Evolutionary conservation across 2,329 filamentous ascomycete genomes (phyloP), one percentile per base, ranked within the genome.

Genomic region (Aspergillus alliaceus): DNA sequence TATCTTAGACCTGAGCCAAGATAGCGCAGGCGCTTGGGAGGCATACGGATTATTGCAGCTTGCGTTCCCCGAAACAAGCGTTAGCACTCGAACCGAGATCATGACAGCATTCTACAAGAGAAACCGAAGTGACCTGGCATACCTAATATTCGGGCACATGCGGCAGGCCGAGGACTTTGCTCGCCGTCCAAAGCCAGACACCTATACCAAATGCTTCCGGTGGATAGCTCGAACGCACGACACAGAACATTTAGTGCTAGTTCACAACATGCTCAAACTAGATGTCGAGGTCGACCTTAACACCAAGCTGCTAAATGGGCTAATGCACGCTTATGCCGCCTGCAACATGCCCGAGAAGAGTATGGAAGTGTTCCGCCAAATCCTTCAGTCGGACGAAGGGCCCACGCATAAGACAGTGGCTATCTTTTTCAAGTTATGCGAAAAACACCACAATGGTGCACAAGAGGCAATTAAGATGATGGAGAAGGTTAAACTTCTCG

Each of bases 201-300:
- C 89, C 5, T 99, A 99, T 69, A 83, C 90, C 3, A 77, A 82
- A 32, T 93, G 88, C 60, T 88, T 98, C 56, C 84, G 90, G 58
- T 90, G 91, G 2, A 84, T 96, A 24, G 87, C 88, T 3, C 77
- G 78, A 29, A 80, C 80, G 8, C 76, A 73, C 14, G 86, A 90
- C 65, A 68, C 76, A 1, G 86, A 90, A 55, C 86, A 86, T 40
- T 77, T 97, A 20, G 85, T 86, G 57, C 85, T 89, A 60, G 84
- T 96, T 2, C 90, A 96, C 77, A 96, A 97, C 70, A 93, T 96
- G 85, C 82, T 97, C 64, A 98, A 96, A 77, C 87, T 97, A 72
- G 95, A 99, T 72, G 83, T 87, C n/a, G 84, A 85, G 40, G 82
- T 98, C 35, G 86, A 93, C 64, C 82, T 88, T 4, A 87, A 84